A percentile compares a stretch with the other conserved stretches of the same genome.
Evolutionary conservation across 2,329 filamentous ascomycete genomes (phyloP).

Genomic region (Dothistroma septosporum): DNA sequence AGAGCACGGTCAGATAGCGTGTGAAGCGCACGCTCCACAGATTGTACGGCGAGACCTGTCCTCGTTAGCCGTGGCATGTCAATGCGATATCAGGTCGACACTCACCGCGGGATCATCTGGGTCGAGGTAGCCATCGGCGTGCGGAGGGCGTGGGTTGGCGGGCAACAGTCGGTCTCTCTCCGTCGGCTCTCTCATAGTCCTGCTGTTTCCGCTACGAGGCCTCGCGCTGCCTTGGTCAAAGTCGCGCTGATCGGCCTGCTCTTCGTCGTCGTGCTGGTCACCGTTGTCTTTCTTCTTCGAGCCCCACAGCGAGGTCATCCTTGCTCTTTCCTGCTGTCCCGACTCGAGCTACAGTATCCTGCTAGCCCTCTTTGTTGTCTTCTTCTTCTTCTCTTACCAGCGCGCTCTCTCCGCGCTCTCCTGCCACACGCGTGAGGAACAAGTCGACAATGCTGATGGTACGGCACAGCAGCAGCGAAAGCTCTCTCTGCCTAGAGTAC

Average conservation of each 20-base stretch:
- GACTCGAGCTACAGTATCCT: background rate
- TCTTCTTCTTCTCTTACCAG: background rate
- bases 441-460: background rate
- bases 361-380: background rate
- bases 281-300: constrained; percentile 46
- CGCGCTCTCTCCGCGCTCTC: background rate
- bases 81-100: constrained; percentile 3
- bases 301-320: constrained; percentile 50
- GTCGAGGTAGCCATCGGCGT: constrained; percentile 64
- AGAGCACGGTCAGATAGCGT: constrained; percentile 71
- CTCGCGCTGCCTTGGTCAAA: constrained; percentile 14
- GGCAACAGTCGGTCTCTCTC: constrained; percentile 66
- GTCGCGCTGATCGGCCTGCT: constrained; percentile 29
- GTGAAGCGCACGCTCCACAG: constrained; percentile 83
- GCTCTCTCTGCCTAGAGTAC: background rate
- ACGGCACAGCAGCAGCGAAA: background rate
- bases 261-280: constrained; percentile 31
- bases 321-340: background rate
- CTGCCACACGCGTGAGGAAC: background rate
- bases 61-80: constrained; percentile 20
- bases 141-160: constrained; percentile 50
- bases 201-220: constrained; percentile 15
- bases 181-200: constrained; percentile 45
- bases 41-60: constrained; percentile 78
- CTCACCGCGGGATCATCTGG: constrained; percentile 77